A percentile compares a stretch with the other conserved stretches of the same genome.
Conservation (phyloP, 257 asterid species). For the Solanum gandarillasii region DNA sequence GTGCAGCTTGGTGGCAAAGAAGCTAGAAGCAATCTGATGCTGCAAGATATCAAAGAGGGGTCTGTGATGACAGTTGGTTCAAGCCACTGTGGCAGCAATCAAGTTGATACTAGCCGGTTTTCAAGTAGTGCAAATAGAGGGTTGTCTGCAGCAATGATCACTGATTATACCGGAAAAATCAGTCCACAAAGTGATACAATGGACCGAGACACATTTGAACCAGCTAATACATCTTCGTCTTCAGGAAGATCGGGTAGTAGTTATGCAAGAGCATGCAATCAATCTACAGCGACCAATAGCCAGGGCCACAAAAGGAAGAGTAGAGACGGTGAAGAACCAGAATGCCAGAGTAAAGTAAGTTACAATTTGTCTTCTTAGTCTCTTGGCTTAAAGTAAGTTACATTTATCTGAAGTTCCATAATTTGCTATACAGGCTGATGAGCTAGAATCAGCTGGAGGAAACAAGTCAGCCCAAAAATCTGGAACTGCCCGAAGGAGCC, state of each 20-base stretch:
- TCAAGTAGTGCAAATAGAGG: conserved; percentile 22
- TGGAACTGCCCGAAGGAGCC: conserved; percentile 51
- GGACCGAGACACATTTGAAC: conserved; percentile 32
- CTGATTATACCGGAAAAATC: conserved; percentile 15
- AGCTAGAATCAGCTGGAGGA: conserved; percentile 46
- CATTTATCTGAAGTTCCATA: background rate
- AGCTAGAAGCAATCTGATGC: background rate
- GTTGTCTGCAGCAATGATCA: conserved; percentile 10
- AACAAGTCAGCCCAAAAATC: conserved; percentile 42
- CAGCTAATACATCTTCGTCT: conserved; percentile 43
- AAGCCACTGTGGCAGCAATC: conserved; percentile 80
- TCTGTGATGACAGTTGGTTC: conserved; percentile 49
- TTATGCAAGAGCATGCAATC: conserved; percentile 38
- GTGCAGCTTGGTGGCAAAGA: background rate
- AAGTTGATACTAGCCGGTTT: conserved; percentile 35
- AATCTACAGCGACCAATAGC: conserved; percentile 23
- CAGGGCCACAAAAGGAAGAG: conserved; percentile 47
- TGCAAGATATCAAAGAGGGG: conserved; percentile 15
- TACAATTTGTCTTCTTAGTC: background rate
- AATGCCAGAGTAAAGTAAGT: conserved; percentile 65
- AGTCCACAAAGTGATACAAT: conserved; percentile 23
- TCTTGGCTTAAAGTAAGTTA: conserved; percentile 33
- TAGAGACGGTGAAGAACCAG: conserved; percentile 50
- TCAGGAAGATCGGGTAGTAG: conserved; percentile 65
- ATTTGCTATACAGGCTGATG: conserved; percentile 41